Evolutionary conservation across 2,329 filamentous ascomycete species (phyloP).

Genomic region (Penicillium sp.): DNA sequence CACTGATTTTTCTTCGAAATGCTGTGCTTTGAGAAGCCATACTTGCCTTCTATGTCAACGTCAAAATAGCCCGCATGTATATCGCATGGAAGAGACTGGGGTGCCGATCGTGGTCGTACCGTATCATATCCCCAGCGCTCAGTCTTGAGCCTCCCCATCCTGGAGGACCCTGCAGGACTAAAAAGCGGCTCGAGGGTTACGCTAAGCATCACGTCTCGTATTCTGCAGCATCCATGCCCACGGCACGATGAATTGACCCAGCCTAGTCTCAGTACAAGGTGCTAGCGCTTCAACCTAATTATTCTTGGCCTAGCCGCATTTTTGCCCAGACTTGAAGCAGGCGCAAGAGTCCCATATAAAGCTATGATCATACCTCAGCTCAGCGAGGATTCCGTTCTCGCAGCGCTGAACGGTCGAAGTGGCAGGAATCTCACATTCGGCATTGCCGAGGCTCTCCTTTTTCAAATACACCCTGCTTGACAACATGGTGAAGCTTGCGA

Average conservation of each 20-base stretch:
- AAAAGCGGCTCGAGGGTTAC: conserved; percentile 19
- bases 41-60: too few relatives aligned
- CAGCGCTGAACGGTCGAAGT: neutral
- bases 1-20: neutral
- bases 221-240: conserved; percentile 11
- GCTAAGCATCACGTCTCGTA: conserved; percentile 25
- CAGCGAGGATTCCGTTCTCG: neutral
- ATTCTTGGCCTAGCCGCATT: neutral
- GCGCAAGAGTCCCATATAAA: neutral
- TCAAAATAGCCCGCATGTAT: too few relatives aligned
- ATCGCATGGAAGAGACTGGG: neutral
- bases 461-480: neutral
- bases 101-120: neutral
- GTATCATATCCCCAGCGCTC: neutral
- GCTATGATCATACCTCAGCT: neutral
- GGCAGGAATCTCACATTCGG: neutral
- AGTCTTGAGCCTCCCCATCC: neutral
- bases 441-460: neutral
- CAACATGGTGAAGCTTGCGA: conserved; percentile 4
- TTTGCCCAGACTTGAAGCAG: neutral
- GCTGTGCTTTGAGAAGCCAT: too few relatives aligned
- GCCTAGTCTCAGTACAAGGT: neutral
- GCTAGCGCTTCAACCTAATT: neutral
- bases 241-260: neutral
- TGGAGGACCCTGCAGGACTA: neutral